Conservation (phyloP, 2,329 filamentous ascomycete genomes). For the Eutypa lata region DNA sequence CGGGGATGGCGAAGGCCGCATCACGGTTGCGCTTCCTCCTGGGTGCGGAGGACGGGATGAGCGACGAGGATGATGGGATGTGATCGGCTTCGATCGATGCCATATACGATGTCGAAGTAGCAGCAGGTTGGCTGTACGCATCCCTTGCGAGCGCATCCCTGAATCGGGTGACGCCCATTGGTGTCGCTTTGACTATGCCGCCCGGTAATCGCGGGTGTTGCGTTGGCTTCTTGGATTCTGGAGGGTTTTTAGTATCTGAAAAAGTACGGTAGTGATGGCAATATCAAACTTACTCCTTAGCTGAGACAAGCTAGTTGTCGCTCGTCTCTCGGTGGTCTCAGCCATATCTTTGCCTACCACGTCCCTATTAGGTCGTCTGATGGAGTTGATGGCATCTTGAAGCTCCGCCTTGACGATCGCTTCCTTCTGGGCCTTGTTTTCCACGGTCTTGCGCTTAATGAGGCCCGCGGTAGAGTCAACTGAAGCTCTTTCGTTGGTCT, state of each 20-base stretch:
- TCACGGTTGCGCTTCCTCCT: slow-evolving; percentile 30
- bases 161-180: slow-evolving; percentile 52
- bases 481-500: slow-evolving; percentile 42
- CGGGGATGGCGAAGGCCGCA: slow-evolving; percentile 27
- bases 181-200: slow-evolving; percentile 55
- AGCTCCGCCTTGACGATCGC: slow-evolving; percentile 67
- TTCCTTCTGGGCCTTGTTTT: slow-evolving; percentile 61
- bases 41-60: slow-evolving; percentile 40
- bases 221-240: slow-evolving; percentile 52
- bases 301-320: slow-evolving; percentile 42
- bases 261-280: neutral
- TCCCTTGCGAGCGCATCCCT: slow-evolving; percentile 40
- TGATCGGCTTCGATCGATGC: slow-evolving; percentile 16
- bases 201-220: slow-evolving; percentile 35
- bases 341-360: slow-evolving; percentile 64
- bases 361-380: slow-evolving; percentile 74
- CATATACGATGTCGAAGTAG: slow-evolving; percentile 16
- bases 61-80: slow-evolving; percentile 34
- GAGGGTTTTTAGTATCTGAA: neutral
- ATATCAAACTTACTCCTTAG: slow-evolving; percentile 47
- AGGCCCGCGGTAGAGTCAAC: slow-evolving; percentile 33
- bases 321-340: slow-evolving; percentile 63
- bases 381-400: slow-evolving; percentile 67
- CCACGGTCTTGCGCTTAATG: slow-evolving; percentile 49
- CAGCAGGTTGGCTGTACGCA: slow-evolving; percentile 26